phyloP scores from a whole-genome alignment of 495 filamentous ascomycete species.

The Aspergillus olivimuriae region DNA sequence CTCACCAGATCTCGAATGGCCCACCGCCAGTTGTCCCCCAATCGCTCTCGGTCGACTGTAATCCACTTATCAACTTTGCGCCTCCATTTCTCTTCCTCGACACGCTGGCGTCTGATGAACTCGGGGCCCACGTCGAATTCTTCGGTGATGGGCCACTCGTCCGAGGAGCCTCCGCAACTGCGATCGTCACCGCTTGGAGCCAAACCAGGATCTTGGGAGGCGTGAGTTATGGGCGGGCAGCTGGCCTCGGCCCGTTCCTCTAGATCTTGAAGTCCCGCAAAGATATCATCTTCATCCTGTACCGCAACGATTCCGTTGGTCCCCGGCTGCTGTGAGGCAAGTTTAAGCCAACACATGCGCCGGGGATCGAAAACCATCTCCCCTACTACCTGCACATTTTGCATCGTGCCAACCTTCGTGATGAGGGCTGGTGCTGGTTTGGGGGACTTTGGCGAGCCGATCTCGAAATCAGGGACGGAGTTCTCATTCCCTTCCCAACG shows the following conservation, averaged over 20 bases:
- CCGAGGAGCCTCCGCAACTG: slow-evolving; percentile 42
- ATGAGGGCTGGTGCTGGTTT: slow-evolving; percentile 89
- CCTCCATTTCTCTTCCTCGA: slow-evolving; percentile 88
- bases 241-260: slow-evolving; percentile 54
- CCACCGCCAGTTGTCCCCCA: slow-evolving; percentile 48
- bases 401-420: slow-evolving; percentile 66
- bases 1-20: slow-evolving; percentile 43
- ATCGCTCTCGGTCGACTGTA: slow-evolving; percentile 36
- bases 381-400: slow-evolving; percentile 82
- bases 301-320: slow-evolving; percentile 19
- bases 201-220: slow-evolving; percentile 25
- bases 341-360: slow-evolving; percentile 91
- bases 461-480: slow-evolving; percentile 67
- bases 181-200: slow-evolving; percentile 46
- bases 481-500: slow-evolving; percentile 97
- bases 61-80: slow-evolving; percentile 77
- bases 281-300: slow-evolving; percentile 64
- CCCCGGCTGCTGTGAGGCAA: slow-evolving; percentile 39
- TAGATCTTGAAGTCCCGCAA: slow-evolving; percentile 68
- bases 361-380: slow-evolving; percentile 97
- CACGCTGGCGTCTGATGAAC: slow-evolving; percentile 80
- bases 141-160: slow-evolving; percentile 83
- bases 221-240: slow-evolving; percentile 23
- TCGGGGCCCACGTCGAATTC: slow-evolving; percentile 97
- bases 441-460: slow-evolving; percentile 38